Percentiles rank a stretch among this genome's conserved stretches.
These are phyloP conservation scores for Eucalyptus virginea DNA, from an alignment of 345 rosid genomes.

Conservation along the genomic window DNA sequence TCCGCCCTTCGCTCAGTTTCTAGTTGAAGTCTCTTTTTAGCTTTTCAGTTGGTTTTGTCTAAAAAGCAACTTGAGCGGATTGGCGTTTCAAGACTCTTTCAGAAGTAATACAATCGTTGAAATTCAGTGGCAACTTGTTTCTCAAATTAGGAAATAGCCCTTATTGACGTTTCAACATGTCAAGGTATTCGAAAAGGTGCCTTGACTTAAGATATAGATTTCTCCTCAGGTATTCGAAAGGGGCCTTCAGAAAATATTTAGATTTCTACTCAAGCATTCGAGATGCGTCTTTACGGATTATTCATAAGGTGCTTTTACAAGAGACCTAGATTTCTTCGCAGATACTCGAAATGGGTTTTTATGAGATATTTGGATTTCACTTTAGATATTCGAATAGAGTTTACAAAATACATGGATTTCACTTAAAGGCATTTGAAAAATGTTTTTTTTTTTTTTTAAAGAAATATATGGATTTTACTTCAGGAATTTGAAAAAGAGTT, in stretches of 20 bases:
- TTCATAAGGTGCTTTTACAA: background rate
- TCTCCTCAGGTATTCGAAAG: background rate
- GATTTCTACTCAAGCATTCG: background rate
- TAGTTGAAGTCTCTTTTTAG: background rate
- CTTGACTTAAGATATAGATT: background rate
- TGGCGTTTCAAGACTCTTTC: background rate
- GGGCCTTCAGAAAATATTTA: no score
- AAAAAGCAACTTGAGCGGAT: background rate
- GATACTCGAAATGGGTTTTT: background rate
- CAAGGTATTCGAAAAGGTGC: background rate
- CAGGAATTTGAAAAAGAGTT: background rate
- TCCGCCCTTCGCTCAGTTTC: background rate
- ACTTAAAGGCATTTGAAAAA: background rate
- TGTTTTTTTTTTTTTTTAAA: no score
- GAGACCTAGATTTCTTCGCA: fast-evolving
- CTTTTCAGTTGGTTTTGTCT: background rate
- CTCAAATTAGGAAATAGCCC: background rate
- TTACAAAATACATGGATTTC: background rate
- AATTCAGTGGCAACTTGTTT: background rate
- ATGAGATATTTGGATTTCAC: background rate
- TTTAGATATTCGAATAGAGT: fast-evolving
- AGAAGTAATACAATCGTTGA: background rate
- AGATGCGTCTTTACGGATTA: background rate
- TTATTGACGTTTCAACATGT: background rate
- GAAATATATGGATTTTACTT: no score